A percentile compares a stretch with the other conserved stretches of the same genome.
Evolutionary conservation across 2,329 filamentous ascomycete species (phyloP).

Genomic region (Colletotrichum tropicale): DNA sequence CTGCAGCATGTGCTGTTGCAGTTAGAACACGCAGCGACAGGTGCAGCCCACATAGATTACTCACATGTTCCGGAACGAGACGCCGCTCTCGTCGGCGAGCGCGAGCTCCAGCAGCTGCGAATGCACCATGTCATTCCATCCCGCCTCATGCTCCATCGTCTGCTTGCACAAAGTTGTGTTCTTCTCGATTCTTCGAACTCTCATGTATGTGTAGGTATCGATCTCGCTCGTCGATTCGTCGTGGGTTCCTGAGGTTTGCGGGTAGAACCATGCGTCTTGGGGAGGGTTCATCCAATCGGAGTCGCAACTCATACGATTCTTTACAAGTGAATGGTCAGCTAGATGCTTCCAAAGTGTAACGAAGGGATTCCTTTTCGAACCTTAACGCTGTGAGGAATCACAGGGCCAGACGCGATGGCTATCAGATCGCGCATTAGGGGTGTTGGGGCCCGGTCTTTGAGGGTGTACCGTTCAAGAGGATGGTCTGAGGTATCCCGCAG

Average conservation of each 20-base stretch:
- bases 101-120: neutral
- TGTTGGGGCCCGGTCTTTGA: neutral
- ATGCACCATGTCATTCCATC: neutral
- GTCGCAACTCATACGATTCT: neutral
- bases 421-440: neutral
- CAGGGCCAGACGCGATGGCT: neutral
- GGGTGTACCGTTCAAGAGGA: neutral
- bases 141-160: neutral
- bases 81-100: neutral
- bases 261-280: neutral
- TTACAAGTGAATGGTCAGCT: rapidly evolving
- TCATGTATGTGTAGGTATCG: neutral
- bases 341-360: neutral
- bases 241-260: neutral
- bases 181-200: neutral
- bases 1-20: neutral
- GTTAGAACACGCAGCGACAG: neutral
- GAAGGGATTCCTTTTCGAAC: neutral
- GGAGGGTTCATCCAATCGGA: neutral
- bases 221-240: neutral
- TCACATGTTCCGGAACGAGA: neutral
- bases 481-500: neutral
- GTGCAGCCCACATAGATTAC: neutral
- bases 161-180: conserved; percentile 6
- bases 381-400: neutral